phyloP scores from a whole-genome alignment of 2,329 filamentous ascomycete species.

The Colletotrichum simmondsii region DNA sequence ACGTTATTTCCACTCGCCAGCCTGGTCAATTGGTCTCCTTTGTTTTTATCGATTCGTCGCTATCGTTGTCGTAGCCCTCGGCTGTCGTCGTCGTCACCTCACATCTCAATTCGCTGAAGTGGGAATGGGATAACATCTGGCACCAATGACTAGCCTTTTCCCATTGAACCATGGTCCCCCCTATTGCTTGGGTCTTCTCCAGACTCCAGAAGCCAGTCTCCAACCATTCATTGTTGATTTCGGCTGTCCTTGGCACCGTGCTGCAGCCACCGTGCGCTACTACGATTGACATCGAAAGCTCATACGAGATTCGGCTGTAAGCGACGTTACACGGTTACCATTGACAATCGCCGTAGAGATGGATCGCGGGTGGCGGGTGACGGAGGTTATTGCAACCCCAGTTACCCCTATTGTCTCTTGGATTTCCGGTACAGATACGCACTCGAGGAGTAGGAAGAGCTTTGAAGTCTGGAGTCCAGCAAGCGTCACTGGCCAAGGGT shows the following conservation, averaged over 20 bases:
- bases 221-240: neutral
- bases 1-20: neutral
- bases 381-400: neutral
- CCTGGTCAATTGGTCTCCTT: neutral
- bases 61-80: neutral
- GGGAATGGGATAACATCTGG: neutral
- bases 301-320: constrained; percentile 12
- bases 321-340: constrained; percentile 1
- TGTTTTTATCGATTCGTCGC: neutral
- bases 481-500: constrained; percentile 5
- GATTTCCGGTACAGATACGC: too few relatives aligned
- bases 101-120: neutral
- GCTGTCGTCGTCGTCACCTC: constrained; percentile 8
- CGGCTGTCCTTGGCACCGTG: neutral
- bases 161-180: neutral
- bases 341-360: neutral
- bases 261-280: constrained; percentile 3
- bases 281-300: constrained; percentile 10
- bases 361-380: neutral
- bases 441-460: constrained; percentile 1
- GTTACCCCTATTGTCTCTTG: constrained; percentile 15
- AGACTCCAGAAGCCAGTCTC: neutral
- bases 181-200: constrained; percentile 1
- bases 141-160: neutral
- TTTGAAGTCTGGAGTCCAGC: neutral